Percentiles rank a stretch among this genome's conserved stretches.
Conservation (phyloP, 208 protist genomes). For the Crithidia expoeki region DNA sequence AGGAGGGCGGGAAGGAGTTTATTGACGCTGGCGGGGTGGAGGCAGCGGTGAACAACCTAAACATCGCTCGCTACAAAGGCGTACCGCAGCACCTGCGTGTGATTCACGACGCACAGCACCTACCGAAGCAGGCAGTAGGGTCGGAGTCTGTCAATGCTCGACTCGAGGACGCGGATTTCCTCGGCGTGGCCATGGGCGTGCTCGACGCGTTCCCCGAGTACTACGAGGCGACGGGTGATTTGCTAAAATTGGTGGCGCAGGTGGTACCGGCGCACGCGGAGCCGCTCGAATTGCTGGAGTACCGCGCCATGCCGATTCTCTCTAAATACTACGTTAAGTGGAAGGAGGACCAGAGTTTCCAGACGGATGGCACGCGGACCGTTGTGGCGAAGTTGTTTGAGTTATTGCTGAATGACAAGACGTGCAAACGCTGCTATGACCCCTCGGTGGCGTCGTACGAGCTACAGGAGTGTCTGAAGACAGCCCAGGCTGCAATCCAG, state of each 20-base stretch:
- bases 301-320: conserved; percentile 86
- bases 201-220: conserved; percentile 87
- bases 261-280: conserved; percentile 65
- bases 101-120: conserved; percentile 70
- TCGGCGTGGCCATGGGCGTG: conserved; percentile 80
- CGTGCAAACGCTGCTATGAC: conserved; percentile 83
- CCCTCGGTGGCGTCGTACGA: conserved; percentile 84
- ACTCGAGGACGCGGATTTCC: conserved; percentile 80
- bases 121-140: conserved; percentile 56
- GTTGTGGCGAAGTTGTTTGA: conserved; percentile 68
- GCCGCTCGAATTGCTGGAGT: conserved; percentile 81
- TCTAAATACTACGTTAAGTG: conserved; percentile 88
- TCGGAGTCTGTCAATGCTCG: conserved; percentile 41
- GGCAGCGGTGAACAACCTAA: conserved; percentile 80
- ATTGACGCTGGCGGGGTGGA: conserved; percentile 76
- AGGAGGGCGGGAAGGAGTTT: conserved; percentile 80
- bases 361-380: conserved; percentile 70
- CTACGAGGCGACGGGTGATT: conserved; percentile 73
- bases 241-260: conserved; percentile 57
- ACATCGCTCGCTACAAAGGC: conserved; percentile 87
- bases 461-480: conserved; percentile 80
- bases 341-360: conserved; percentile 74
- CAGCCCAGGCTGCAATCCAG: conserved; percentile 55
- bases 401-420: conserved; percentile 78
- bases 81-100: conserved; percentile 89